phyloP scores from a whole-genome alignment of 345 rosid species.

The Syzygium oleosum region DNA sequence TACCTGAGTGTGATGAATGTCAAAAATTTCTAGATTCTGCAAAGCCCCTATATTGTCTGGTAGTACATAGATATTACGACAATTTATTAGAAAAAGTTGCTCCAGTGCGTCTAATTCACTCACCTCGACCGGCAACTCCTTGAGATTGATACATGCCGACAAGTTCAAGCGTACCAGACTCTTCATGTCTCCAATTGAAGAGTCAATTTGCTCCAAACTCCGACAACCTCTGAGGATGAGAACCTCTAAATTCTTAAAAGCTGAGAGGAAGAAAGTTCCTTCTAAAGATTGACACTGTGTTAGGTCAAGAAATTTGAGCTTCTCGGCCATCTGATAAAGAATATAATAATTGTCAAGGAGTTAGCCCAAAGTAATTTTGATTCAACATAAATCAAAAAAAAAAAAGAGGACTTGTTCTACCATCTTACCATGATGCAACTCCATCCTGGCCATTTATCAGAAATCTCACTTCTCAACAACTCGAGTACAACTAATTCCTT shows the following conservation, averaged over 20 bases:
- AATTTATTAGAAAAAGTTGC: fast-evolving
- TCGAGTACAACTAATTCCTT: background rate
- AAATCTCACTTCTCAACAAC: background rate
- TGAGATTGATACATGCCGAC: fast-evolving
- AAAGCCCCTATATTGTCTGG: background rate
- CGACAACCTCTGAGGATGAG: fast-evolving
- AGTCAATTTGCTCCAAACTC: background rate
- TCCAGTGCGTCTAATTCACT: background rate
- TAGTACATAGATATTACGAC: too few relatives aligned
- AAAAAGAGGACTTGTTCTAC: background rate
- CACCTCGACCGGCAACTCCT: background rate
- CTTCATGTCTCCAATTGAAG: background rate
- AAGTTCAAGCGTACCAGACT: background rate
- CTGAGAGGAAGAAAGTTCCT: background rate
- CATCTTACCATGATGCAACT: background rate
- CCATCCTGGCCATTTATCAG: background rate
- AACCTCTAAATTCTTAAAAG: background rate
- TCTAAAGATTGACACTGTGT: fast-evolving
- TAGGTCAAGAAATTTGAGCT: background rate
- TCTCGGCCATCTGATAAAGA: background rate
- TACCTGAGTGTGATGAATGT: too few relatives aligned
- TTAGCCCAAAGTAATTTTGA: background rate
- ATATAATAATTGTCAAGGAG: background rate
- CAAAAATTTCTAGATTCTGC: fast-evolving
- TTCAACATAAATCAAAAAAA: background rate